These are phyloP conservation scores for Parasitella parasitica DNA, from an alignment of 371 early-diverging fungal species.

Conservation along the genomic window DNA sequence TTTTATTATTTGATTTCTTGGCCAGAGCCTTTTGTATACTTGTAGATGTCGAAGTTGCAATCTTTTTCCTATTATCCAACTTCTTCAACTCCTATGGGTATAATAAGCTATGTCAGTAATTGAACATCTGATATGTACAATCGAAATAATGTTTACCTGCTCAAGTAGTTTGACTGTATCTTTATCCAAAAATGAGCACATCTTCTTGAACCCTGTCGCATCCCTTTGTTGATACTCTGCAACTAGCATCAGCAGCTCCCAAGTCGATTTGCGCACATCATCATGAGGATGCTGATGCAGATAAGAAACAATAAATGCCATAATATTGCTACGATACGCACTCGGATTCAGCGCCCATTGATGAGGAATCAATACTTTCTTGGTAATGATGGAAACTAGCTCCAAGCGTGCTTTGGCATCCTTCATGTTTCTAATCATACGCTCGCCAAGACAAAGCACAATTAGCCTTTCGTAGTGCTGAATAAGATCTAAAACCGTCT, in stretches of 20 bases:
- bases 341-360: constrained; percentile 21
- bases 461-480: constrained; percentile 50
- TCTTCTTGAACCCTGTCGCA: background rate
- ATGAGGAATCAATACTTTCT: constrained; percentile 45
- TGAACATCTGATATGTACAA: too few relatives aligned
- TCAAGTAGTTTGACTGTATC: constrained; percentile 8
- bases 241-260: constrained; percentile 36
- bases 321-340: constrained; percentile 27
- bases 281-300: constrained; percentile 56
- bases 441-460: constrained; percentile 40
- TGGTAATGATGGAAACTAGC: constrained; percentile 47
- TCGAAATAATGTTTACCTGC: background rate
- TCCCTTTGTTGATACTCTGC: constrained; percentile 5
- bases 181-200: constrained; percentile 9
- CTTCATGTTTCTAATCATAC: constrained; percentile 38
- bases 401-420: constrained; percentile 52
- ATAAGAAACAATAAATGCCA: constrained; percentile 58
- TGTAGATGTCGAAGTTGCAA: constrained; percentile 1
- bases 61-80: constrained; percentile 2
- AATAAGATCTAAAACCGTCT: constrained; percentile 53
- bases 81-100: constrained; percentile 16
- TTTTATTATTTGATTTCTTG: constrained; percentile 18
- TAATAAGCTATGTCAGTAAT: background rate
- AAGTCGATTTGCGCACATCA: constrained; percentile 67
- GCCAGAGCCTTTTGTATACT: constrained; percentile 35